Evolutionary conservation across 208 protist genomes (phyloP).

Genomic region (Angomonas ambiguus): DNA sequence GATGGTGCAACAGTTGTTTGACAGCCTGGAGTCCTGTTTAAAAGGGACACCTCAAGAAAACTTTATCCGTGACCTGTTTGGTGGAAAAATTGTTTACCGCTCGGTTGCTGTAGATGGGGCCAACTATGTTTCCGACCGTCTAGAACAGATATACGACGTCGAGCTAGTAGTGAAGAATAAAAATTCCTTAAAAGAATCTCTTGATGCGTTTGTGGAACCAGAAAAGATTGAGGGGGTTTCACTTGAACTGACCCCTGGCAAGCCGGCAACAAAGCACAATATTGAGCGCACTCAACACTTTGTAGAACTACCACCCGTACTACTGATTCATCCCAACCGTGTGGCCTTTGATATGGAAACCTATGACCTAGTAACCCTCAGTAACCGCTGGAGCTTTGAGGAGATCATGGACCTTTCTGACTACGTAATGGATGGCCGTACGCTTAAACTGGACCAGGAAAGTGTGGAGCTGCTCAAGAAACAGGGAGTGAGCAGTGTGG

Average conservation of each 20-base stretch:
- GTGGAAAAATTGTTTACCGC: slow-evolving; percentile 65
- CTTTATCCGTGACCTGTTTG: slow-evolving; percentile 75
- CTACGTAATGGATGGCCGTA: slow-evolving; percentile 37
- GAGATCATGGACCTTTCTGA: slow-evolving; percentile 41
- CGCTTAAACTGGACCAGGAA: slow-evolving; percentile 49
- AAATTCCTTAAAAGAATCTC: slow-evolving; percentile 64
- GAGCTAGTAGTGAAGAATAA: slow-evolving; percentile 85
- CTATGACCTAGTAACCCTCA: slow-evolving; percentile 72
- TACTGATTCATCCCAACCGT: slow-evolving; percentile 88
- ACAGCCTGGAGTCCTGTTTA: slow-evolving; percentile 66
- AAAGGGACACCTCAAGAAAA: slow-evolving; percentile 66
- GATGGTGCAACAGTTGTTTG: slow-evolving; percentile 82
- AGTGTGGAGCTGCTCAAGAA: slow-evolving; percentile 34
- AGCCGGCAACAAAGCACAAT: slow-evolving; percentile 38
- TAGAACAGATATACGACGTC: slow-evolving; percentile 86
- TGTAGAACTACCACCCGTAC: slow-evolving; percentile 72
- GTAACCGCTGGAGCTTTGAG: slow-evolving; percentile 75
- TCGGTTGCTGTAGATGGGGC: slow-evolving; percentile 62
- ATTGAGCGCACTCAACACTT: slow-evolving; percentile 77
- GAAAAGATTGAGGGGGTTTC: slow-evolving; percentile 87
- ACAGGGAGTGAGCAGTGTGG: not conserved
- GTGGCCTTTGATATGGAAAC: slow-evolving; percentile 81
- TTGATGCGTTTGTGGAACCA: slow-evolving; percentile 49
- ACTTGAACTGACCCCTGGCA: slow-evolving; percentile 50
- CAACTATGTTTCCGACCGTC: slow-evolving; percentile 55